These are phyloP conservation scores for Fonsecaea multimorphosa DNA, from an alignment of 2,329 filamentous ascomycete genomes.

Conservation along the genomic window DNA sequence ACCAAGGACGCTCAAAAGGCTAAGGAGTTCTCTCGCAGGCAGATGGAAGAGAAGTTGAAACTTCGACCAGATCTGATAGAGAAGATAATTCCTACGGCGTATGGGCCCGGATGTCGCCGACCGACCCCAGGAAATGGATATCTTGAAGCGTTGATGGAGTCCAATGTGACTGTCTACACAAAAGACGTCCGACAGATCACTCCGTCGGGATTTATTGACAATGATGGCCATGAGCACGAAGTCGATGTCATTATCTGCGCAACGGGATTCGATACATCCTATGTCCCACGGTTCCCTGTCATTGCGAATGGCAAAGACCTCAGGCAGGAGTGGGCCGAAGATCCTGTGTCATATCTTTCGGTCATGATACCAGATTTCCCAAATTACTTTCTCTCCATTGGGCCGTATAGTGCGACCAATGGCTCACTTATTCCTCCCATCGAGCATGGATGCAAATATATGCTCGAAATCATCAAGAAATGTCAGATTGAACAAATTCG, in stretches of 20 bases:
- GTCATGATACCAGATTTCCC: conserved; percentile 39
- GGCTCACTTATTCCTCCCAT: conserved; percentile 39
- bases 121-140: conserved; percentile 51
- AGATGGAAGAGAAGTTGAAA: conserved; percentile 7
- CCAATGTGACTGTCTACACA: conserved; percentile 66
- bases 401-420: conserved; percentile 40
- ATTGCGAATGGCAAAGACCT: conserved; percentile 19
- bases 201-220: conserved; percentile 14
- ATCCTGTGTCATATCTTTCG: conserved; percentile 39
- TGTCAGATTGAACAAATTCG: conserved; percentile 43
- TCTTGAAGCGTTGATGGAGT: conserved; percentile 60
- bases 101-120: conserved; percentile 50
- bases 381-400: conserved; percentile 44
- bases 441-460: conserved; percentile 39
- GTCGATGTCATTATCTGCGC: background rate
- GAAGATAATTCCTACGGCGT: conserved; percentile 55
- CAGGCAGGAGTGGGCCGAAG: conserved; percentile 40
- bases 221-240: conserved; percentile 11
- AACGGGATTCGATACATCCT: conserved; percentile 20
- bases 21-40: background rate
- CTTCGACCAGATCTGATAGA: conserved; percentile 45
- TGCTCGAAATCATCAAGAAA: conserved; percentile 42
- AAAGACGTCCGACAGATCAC: conserved; percentile 21
- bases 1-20: background rate
- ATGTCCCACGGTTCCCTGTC: conserved; percentile 21